These are phyloP conservation scores for Macrophomina tecta DNA, from an alignment of 2,329 filamentous ascomycete genomes.

Conservation along the genomic window DNA sequence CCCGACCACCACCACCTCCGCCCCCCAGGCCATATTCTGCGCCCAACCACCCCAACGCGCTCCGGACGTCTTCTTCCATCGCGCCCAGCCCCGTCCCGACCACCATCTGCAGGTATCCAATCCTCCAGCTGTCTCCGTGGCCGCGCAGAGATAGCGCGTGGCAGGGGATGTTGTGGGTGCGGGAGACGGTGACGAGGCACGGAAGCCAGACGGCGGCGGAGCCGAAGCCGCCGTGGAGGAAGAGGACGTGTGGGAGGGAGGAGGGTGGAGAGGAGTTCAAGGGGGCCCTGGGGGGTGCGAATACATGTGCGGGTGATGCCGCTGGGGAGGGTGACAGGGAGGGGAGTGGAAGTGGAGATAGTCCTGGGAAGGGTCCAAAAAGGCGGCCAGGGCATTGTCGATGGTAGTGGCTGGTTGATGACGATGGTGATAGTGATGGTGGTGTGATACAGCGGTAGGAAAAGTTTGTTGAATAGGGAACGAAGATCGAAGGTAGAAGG, in stretches of 20 bases:
- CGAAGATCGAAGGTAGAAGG: too few species aligned
- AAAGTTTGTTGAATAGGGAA: too few species aligned
- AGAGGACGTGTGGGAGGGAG: constrained; percentile 52
- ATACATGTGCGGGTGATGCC: constrained; percentile 55
- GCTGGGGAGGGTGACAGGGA: constrained; percentile 43
- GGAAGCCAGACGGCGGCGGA: constrained; percentile 59
- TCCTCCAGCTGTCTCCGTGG: constrained; percentile 60
- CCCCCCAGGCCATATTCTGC: constrained; percentile 29
- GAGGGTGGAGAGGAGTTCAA: constrained; percentile 55
- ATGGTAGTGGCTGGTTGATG: not conserved
- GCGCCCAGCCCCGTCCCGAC: constrained; percentile 52
- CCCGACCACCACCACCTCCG: constrained; percentile 54
- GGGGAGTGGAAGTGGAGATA: constrained; percentile 35
- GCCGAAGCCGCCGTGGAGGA: constrained; percentile 63
- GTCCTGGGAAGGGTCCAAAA: constrained; percentile 39
- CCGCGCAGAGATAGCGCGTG: constrained; percentile 62
- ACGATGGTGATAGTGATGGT: not conserved
- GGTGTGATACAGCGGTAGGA: too few species aligned
- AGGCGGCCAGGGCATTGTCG: constrained; percentile 38
- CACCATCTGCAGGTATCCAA: constrained; percentile 56
- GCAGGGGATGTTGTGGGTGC: constrained; percentile 50
- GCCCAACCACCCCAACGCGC: constrained; percentile 34
- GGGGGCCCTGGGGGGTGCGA: constrained; percentile 50
- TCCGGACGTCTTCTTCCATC: constrained; percentile 53
- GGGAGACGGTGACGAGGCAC: constrained; percentile 60